Percentiles rank a stretch among this genome's conserved stretches.
Evolutionary conservation across 164 flowering plant genomes (phyloP).

Genomic region (Kalanchoe fedtschenkoi): DNA sequence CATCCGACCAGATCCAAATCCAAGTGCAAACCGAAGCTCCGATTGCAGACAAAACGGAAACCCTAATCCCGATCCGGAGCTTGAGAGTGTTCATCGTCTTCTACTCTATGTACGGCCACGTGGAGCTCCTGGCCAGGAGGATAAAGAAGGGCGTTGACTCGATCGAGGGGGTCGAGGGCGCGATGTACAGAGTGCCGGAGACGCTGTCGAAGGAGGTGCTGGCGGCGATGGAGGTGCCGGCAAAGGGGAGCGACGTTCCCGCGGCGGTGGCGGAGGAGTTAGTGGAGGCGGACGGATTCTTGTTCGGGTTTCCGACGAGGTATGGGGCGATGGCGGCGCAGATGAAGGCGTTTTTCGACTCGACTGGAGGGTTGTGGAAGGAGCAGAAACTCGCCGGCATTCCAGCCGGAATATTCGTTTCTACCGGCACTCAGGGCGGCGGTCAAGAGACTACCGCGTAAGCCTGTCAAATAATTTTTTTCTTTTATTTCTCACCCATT

Average conservation of each 20-base stretch:
- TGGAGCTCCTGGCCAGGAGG: slow-evolving; percentile 29
- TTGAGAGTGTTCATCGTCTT: slow-evolving; percentile 32
- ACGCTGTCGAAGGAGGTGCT: slow-evolving; percentile 28
- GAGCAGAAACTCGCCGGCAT: slow-evolving; percentile 41
- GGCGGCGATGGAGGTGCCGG: slow-evolving; percentile 34
- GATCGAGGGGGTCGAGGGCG: slow-evolving; percentile 31
- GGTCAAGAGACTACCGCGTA: slow-evolving; percentile 50
- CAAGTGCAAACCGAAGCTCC: background rate
- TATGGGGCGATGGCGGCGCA: slow-evolving; percentile 45
- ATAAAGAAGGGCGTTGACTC: slow-evolving; percentile 39
- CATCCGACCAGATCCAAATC: background rate
- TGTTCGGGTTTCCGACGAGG: slow-evolving; percentile 48
- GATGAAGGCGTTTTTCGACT: slow-evolving; percentile 46
- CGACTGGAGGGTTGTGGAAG: slow-evolving; percentile 39
- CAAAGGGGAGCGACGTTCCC: slow-evolving; percentile 23
- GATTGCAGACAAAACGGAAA: background rate
- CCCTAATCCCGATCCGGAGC: slow-evolving; percentile 4
- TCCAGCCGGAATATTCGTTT: slow-evolving; percentile 44
- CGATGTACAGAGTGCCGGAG: slow-evolving; percentile 30
- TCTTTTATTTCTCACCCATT: background rate
- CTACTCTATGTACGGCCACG: slow-evolving; percentile 51
- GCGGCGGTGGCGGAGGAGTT: slow-evolving; percentile 28
- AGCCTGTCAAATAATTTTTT: slow-evolving; percentile 6
- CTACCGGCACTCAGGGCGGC: slow-evolving; percentile 48
- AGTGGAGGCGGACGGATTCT: slow-evolving; percentile 28